Evolutionary conservation across 768 basidiomycete genomes (phyloP).

Genomic region (Tephrocybe sp.): DNA sequence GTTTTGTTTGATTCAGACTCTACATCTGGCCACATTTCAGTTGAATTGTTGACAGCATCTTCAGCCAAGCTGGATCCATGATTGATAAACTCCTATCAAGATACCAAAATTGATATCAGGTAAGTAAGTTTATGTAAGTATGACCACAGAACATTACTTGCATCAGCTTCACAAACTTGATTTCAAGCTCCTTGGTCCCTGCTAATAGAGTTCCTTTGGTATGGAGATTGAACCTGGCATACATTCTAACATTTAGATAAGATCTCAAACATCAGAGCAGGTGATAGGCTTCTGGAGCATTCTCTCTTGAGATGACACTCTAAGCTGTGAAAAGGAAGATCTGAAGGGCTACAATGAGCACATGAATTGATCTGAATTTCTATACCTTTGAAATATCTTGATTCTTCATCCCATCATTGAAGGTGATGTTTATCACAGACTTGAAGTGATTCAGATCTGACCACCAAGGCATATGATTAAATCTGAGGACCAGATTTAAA

Average conservation of each 20-base stretch:
- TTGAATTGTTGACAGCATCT: no score
- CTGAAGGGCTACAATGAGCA: no score
- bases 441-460: constrained; percentile 10
- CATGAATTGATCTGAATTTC: no score
- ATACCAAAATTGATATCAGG: no score
- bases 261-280: not conserved
- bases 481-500: not conserved
- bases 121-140: no score
- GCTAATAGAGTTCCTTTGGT: constrained; percentile 2
- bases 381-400: constrained; percentile 14
- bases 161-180: constrained; percentile 17
- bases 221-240: constrained; percentile 8
- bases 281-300: not conserved
- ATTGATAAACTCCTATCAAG: no score
- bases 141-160: no score
- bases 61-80: no score
- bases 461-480: constrained; percentile 11
- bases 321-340: constrained; percentile 2
- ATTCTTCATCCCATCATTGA: constrained; percentile 14
- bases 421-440: constrained; percentile 10
- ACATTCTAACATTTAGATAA: not conserved
- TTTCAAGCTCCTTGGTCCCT: constrained; percentile 18
- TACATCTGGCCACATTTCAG: no score
- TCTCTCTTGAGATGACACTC: not conserved
- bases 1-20: no score